Evolutionary conservation across 805 yeast genomes (phyloP), one percentile per base, ranked within the genome.

Genomic region (Schwanniomyces pseudopolymorphus): DNA sequence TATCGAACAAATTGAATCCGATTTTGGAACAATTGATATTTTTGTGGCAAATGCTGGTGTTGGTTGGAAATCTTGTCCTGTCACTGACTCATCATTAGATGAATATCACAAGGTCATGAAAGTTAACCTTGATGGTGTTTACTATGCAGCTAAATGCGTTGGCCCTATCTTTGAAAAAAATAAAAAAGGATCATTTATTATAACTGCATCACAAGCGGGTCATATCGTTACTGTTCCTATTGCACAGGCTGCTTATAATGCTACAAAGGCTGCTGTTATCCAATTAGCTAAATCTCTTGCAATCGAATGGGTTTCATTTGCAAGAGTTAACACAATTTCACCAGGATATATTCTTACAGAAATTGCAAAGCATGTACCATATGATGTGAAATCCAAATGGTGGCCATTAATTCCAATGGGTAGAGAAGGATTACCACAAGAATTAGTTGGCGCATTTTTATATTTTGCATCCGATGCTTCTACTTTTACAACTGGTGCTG

Each of bases 31-130:
- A 51, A 81, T 89, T 53, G 96, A 89, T 66, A 71, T 88, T 22
- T 85, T 87, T 59, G 94, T 89, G 40, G 95, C 95, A 56, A 89
- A 89, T 64, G 96, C 96, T n/a, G 96, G 96, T 36, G 81, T 88
- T 40, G 83, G 89, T 10, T 89, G 95, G 95, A 76, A 81, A 17
- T 72, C 78, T 22, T 90, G 91, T 19, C 79, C 78, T 17, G 58
- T 62, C 48, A 52, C 69, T 41, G 71, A 71, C 22, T 72, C 60
- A 27, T 64, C 69, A 35, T 59, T 57, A 36, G 69, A 63, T 21
- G 47, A 53, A 31, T 72, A 70, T 70, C 51, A 67, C 21, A 63
- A 64, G 52, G 55, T 72, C 44, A 56, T 72, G 35, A 70, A 71
- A 55, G 58, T 69, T 50, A 76, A 73, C 54, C 57, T 72, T 51